Evolutionary conservation across 2,329 filamentous ascomycete species (phyloP), one percentile per base, ranked within the genome.

Genomic region (Aspergillus pseudotamarii): DNA sequence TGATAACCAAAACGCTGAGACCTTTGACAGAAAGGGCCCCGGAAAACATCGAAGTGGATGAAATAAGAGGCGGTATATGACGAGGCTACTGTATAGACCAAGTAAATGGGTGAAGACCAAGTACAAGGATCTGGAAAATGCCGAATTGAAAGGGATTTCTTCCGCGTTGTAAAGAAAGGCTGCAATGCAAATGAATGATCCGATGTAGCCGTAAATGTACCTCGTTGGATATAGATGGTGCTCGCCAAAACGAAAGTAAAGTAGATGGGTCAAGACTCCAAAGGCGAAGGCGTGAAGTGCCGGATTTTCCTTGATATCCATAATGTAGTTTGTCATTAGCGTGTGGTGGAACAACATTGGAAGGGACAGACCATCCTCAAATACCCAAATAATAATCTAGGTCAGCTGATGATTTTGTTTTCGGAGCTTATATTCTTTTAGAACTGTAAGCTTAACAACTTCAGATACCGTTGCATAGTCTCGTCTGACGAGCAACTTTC

Each of bases 21-120:
- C 9, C 21, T 45, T 28, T 16, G 32, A 26, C 1, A 26, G 8
- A 36, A 51, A 26, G 1, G 57, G 57, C 12, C 45, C 30, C 0
- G 57, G 57, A 30, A 58, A 50, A 28, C 14, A 28, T 2, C 30
- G 57, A n/a, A 58, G 57, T 21, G 43, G 57, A 28, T 58, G 57
- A 11, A 38, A 50, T 21, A 32, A 9, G 4, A 48, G n/a, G 16
- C 57, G 57, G 21, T 58, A 58, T 14, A 58, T 9, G 3, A 38
- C 8, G 11, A 59, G 28, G 19, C 57, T 59, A 6, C 26, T 26
- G 9, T 59, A 59, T 34, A 59, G 43, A 9, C 57, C 57, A 34
- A 51, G 23, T 11, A 51, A 30, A 51, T 59, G 57, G 9, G 21
- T 36, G 19, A 28, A 48, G 2, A 58, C 10, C 16, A 58, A n/a